Conservation (phyloP, 345 rosid genomes). For the Leavenworthia alabamica region DNA sequence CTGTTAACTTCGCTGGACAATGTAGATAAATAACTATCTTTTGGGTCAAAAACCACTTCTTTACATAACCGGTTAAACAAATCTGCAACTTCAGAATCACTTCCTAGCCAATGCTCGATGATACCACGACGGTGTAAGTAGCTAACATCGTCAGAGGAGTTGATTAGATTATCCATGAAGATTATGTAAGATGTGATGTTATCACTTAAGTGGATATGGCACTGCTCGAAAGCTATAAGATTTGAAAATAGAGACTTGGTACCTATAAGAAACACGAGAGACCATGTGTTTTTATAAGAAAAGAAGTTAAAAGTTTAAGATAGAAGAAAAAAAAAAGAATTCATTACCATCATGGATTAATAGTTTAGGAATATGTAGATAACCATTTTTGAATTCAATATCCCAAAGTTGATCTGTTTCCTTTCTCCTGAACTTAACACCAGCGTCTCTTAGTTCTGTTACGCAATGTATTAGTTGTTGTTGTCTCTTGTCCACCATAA, state of each 20-base stretch:
- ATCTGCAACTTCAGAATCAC: background rate
- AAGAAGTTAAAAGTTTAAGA: too few species aligned
- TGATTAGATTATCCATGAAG: background rate
- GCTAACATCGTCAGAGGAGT: background rate
- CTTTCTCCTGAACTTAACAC: conserved; percentile 58
- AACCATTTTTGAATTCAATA: conserved; percentile 57
- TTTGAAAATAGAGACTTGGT: conserved; percentile 81
- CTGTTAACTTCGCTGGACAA: conserved; percentile 9
- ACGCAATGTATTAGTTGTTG: conserved; percentile 66
- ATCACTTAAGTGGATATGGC: background rate
- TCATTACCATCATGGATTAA: conserved; percentile 67
- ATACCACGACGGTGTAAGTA: background rate
- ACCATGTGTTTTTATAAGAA: too few species aligned
- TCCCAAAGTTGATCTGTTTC: conserved; percentile 76
- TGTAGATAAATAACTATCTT: conserved; percentile 41
- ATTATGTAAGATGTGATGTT: background rate
- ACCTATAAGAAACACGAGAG: conserved; percentile 8
- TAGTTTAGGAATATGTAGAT: conserved; percentile 53
- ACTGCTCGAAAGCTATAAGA: conserved; percentile 40
- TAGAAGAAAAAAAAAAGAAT: too few species aligned
- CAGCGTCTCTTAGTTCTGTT: conserved; percentile 64
- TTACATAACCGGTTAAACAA: too few species aligned
- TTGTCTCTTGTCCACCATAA: conserved; percentile 59
- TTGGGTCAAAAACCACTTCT: background rate
- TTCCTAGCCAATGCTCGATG: background rate